Evolutionary conservation across 1,139 yeast genomes (phyloP), one percentile per base, ranked within the genome.

Genomic region (Lipomyces yarrowii): DNA sequence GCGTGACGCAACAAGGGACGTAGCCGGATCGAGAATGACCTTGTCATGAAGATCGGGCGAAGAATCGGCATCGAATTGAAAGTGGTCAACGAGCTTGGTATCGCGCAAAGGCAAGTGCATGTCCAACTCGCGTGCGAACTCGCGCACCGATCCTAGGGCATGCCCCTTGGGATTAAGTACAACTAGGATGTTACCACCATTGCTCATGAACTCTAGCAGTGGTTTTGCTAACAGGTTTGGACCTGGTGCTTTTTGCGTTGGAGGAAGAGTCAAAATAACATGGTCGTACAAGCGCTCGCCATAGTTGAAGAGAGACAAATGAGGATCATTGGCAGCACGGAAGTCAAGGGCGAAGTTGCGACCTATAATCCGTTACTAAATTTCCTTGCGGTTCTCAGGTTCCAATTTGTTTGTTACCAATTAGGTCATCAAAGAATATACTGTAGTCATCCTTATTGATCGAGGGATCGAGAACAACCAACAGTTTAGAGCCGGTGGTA

Each of bases 91-190:
- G 64, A 89, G 80, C 67, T 81, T 78, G 76, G 86, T 88, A 62
- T 87, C 88, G 75, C 87, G 89, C 66, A 97, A 96, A 56, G 96
- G 84, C 67, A 97, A 91, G 73, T 83, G 86, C 63, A 96, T 87
- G 37, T 97, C 99, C 71, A 92, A 79, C 76, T 93, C 93, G 72
- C 87, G 86, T 73, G 65, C 69, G 26, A 66, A 64, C 32, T 61
- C 67, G 54, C 69, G 67, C 18, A 66, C 62, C 3, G 57, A 33
- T n/a, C 61, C 57, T 2, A 62, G 60, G 1, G 69, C 63, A 13
- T 56, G 63, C 46, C 46, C 60, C 21, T 56, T 39, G 7, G 62
- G 57, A 48, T 65, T 63, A 21, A 65, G 63, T 10, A 61, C 53
- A 23, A 88, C 85, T 42, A 94, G 75, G 18, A 94, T 75, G 75